Percentiles rank a stretch among this genome's conserved stretches.
These are phyloP conservation scores for Gillenia trifoliata DNA, from an alignment of 306 rosid genomes.

Conservation along the genomic window DNA sequence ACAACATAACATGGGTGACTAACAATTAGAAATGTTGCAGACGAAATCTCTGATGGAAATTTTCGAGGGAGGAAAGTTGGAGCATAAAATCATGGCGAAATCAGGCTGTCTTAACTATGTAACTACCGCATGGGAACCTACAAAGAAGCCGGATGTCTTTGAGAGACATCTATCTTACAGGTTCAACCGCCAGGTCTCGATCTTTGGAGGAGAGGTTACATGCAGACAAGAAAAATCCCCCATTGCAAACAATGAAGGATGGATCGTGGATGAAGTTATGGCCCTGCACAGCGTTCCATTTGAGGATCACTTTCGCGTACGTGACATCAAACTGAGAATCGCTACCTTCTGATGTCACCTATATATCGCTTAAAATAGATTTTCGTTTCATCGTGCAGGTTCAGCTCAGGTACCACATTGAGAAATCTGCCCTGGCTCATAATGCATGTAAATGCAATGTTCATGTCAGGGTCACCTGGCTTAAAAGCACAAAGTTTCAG, in stretches of 20 bases:
- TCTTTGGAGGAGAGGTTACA: conserved; percentile 59
- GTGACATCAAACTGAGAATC: conserved; percentile 7
- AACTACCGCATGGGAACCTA: conserved; percentile 56
- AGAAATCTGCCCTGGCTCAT: conserved; percentile 41
- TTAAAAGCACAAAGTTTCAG: conserved; percentile 59
- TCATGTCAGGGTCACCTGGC: conserved; percentile 50
- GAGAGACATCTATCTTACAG: conserved; percentile 58
- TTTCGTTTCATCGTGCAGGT: conserved; percentile 34
- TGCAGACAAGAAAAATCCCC: conserved; percentile 57
- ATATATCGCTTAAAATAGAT: neutral
- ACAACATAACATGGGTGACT: neutral
- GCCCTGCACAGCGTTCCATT: conserved; percentile 64
- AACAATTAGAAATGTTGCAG: conserved; percentile 29
- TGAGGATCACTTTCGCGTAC: conserved; percentile 56
- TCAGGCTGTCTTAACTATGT: conserved; percentile 57
- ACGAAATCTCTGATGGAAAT: conserved; percentile 50
- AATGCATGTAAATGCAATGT: conserved; percentile 58
- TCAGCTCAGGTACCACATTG: conserved; percentile 57
- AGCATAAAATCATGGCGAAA: conserved; percentile 58
- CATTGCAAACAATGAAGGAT: conserved; percentile 37
- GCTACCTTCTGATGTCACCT: neutral
- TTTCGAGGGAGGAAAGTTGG: conserved; percentile 67
- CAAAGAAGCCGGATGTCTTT: conserved; percentile 33
- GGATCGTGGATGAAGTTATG: conserved; percentile 71
- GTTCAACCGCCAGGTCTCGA: conserved; percentile 46